These are phyloP conservation scores for Solidago caesia DNA, from an alignment of 129 eudicot genomes.

Conservation along the genomic window DNA sequence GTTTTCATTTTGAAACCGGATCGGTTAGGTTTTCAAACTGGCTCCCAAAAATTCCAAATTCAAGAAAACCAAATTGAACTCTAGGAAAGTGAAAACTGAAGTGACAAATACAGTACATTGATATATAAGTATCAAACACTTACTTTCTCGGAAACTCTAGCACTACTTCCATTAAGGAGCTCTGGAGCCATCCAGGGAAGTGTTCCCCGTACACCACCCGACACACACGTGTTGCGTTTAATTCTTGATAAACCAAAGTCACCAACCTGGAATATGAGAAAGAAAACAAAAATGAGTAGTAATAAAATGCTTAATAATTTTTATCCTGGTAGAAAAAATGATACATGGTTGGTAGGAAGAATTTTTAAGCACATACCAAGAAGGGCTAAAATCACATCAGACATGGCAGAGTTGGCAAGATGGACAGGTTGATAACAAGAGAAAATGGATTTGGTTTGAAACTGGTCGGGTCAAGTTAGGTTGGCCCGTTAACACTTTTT, in stretches of 20 bases:
- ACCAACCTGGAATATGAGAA: constrained; percentile 46
- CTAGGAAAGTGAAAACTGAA: no score
- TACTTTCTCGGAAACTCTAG: constrained; percentile 66
- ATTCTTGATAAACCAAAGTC: constrained; percentile 83
- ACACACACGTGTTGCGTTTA: constrained; percentile 61
- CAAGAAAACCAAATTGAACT: background rate
- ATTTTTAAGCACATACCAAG: background rate
- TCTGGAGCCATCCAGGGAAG: constrained; percentile 96
- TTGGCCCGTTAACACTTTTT: no score
- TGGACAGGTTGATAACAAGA: no score
- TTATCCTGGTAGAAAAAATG: no score
- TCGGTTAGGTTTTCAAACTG: no score
- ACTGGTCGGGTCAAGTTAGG: no score
- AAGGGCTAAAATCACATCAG: background rate
- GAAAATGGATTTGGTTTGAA: no score
- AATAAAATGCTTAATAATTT: no score
- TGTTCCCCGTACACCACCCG: constrained; percentile 85
- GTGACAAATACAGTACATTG: background rate
- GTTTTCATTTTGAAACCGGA: no score
- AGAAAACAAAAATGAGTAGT: no score
- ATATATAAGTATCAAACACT: constrained; percentile 13
- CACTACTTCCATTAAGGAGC: constrained; percentile 58
- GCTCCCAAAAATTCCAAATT: background rate
- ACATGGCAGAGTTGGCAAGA: background rate
- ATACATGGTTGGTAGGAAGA: background rate